Evolutionary conservation across 2,329 filamentous ascomycete species (phyloP).

Genomic region (Cytospora chrysosperma): DNA sequence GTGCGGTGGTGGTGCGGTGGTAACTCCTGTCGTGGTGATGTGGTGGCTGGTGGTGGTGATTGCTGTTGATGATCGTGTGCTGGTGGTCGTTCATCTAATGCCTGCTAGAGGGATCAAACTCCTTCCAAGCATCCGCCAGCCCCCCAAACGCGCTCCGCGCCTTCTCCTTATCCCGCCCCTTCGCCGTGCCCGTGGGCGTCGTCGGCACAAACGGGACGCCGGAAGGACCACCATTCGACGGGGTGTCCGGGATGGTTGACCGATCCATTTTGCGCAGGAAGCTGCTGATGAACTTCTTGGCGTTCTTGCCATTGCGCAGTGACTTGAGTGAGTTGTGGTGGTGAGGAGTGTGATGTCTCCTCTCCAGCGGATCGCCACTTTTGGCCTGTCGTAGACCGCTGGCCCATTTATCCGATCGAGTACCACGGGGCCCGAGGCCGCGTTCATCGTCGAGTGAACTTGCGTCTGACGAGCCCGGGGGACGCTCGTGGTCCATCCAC

Average conservation of each 20-base stretch:
- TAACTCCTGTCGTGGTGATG: not conserved
- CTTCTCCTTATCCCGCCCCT: conserved; percentile 33
- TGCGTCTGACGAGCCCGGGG: conserved; percentile 49
- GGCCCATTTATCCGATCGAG: conserved; percentile 16
- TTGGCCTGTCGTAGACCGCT: conserved; percentile 10
- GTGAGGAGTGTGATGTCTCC: not conserved
- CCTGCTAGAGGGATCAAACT: conserved; percentile 16
- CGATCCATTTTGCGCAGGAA: conserved; percentile 38
- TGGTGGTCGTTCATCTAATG: conserved; percentile 5
- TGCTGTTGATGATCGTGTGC: not conserved
- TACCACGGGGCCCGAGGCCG: conserved; percentile 31
- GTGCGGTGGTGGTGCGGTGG: not conserved
- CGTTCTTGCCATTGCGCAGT: conserved; percentile 39
- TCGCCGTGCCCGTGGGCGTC: conserved; percentile 17
- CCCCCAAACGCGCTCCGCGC: conserved; percentile 22
- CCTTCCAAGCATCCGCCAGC: conserved; percentile 25
- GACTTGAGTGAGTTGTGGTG: conserved; percentile 14
- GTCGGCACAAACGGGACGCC: not conserved
- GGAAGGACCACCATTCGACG: conserved; percentile 12
- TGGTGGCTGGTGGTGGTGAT: not conserved
- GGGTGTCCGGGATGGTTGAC: conserved; percentile 31
- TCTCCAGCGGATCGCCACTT: conserved; percentile 5
- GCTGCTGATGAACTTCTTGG: conserved; percentile 42
- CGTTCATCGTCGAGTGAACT: conserved; percentile 43
- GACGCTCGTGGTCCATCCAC: conserved; percentile 38